Evolutionary conservation across 2,329 filamentous ascomycete species (phyloP), one percentile per base, ranked within the genome.

Genomic region (Stromatinia cepivora): DNA sequence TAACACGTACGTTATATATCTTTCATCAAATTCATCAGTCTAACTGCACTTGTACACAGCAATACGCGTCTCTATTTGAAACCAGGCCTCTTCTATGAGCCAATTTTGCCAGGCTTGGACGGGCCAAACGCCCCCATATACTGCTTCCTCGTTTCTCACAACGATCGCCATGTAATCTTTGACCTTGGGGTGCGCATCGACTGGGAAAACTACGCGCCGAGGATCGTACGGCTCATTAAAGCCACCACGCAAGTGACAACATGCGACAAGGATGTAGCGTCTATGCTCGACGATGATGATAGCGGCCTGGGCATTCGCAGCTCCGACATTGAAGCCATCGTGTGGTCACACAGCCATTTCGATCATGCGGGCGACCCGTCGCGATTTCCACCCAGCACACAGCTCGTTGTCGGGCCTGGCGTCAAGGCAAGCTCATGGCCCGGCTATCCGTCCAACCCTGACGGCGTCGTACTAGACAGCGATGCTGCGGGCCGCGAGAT

Each of bases 341-440:
- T 83, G 36, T 75, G 72, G 73, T 72, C 69, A 53, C 83, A 86
- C 71, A 83, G 80, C 76, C 81, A 84, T 71, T 83, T 79, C 75
- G 85, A 87, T 73, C 86, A 87, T 69, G 82, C 81, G 11, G 86
- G 85, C 0, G 82, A 86, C 67, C 79, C 81, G 0, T 80, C 81
- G 0, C 77, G 75, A 0, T 87, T 87, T 62, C 83, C 84, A 0
- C 0, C 72, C 0, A 76, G 72, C 0, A 85, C 84, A 0, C 79
- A 82, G 11, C 73, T 88, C 0, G 73, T 87, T 45, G 84, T 86
- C 4, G 86, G 86, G 0, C 82, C 85, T 0, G 85, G 85, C 0
- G 84, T 86, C 75, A 83, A 81, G 61, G 70, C 80, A 2, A 75
- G 76, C 0, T 81, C 83, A 72, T 73, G 82, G 4, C 85, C 85